These are phyloP conservation scores for Rhinocladiella mackenziei DNA, from an alignment of 2,329 filamentous ascomycete genomes.

Conservation along the genomic window DNA sequence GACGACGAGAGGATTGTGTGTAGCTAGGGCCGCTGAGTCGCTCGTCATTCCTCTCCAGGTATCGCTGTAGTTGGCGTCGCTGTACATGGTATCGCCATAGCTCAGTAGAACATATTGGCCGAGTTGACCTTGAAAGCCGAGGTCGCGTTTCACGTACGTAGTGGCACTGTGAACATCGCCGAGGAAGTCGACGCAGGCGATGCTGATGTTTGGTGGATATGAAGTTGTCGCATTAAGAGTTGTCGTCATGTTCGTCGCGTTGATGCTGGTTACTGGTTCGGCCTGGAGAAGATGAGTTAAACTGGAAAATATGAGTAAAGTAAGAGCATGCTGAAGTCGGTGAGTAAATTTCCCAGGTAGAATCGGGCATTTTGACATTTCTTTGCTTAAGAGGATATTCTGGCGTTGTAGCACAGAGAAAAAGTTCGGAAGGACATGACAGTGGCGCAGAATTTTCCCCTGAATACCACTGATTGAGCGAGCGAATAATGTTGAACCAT, in stretches of 20 bases:
- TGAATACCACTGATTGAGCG: neutral
- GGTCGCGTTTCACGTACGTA: slow-evolving; percentile 29
- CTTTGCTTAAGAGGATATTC: too few species aligned
- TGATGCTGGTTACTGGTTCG: slow-evolving; percentile 1
- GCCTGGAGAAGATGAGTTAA: slow-evolving; percentile 11
- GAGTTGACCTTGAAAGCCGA: slow-evolving; percentile 29
- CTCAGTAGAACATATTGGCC: slow-evolving; percentile 26
- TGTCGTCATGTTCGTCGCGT: neutral
- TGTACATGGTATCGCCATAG: slow-evolving; percentile 30
- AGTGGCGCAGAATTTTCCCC: neutral
- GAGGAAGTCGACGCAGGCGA: slow-evolving; percentile 23
- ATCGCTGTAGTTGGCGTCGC: slow-evolving; percentile 25
- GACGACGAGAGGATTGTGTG: slow-evolving; percentile 27
- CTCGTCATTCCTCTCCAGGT: slow-evolving; percentile 30
- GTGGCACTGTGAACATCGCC: slow-evolving; percentile 28
- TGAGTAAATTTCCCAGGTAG: neutral
- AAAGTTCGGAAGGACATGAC: too few species aligned
- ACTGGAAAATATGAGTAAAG: neutral
- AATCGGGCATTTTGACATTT: too few species aligned
- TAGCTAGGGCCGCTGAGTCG: slow-evolving; percentile 28
- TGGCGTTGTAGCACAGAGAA: too few species aligned
- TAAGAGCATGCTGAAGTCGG: neutral
- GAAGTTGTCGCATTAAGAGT: neutral
- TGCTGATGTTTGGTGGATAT: slow-evolving; percentile 15
- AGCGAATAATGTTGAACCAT: neutral